These are phyloP conservation scores for Pythium chondricola DNA, from an alignment of 352 stramenopile genomes.

Conservation along the genomic window DNA sequence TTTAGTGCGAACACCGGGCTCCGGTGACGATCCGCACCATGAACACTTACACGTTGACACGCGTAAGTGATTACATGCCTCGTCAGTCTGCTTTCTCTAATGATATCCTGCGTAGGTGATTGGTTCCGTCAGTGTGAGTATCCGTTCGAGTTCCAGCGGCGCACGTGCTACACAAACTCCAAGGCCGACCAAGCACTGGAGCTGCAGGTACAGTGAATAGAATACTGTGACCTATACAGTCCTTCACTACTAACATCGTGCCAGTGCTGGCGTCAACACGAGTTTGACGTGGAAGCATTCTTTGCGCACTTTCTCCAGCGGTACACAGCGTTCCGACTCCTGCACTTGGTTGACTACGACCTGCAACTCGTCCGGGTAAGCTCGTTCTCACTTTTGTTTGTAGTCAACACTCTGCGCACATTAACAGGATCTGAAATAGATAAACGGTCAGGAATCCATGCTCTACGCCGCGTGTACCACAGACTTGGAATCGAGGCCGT, in stretches of 20 bases:
- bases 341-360: slow-evolving; percentile 60
- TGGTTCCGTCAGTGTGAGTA: slow-evolving; percentile 15
- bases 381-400: neutral
- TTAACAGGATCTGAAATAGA: slow-evolving; percentile 12
- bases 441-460: slow-evolving; percentile 18
- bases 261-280: slow-evolving; percentile 36
- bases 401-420: too few relatives aligned
- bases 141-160: slow-evolving; percentile 7
- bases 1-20: neutral
- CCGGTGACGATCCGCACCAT: neutral
- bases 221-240: neutral
- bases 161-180: neutral
- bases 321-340: slow-evolving; percentile 30
- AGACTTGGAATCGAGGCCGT: slow-evolving; percentile 23
- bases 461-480: slow-evolving; percentile 47
- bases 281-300: slow-evolving; percentile 57
- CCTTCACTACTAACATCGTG: neutral
- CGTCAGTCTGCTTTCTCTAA: neutral
- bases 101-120: slow-evolving; percentile 1
- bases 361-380: slow-evolving; percentile 42
- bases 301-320: slow-evolving; percentile 36
- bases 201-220: slow-evolving; percentile 1
- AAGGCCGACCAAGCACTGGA: neutral
- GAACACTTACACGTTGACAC: slow-evolving; percentile 1
- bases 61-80: slow-evolving; percentile 1